Percentiles rank a stretch among this genome's conserved stretches.
These are phyloP conservation scores for Globisporangium paddicum DNA, from an alignment of 352 stramenopile species.

Conservation along the genomic window DNA sequence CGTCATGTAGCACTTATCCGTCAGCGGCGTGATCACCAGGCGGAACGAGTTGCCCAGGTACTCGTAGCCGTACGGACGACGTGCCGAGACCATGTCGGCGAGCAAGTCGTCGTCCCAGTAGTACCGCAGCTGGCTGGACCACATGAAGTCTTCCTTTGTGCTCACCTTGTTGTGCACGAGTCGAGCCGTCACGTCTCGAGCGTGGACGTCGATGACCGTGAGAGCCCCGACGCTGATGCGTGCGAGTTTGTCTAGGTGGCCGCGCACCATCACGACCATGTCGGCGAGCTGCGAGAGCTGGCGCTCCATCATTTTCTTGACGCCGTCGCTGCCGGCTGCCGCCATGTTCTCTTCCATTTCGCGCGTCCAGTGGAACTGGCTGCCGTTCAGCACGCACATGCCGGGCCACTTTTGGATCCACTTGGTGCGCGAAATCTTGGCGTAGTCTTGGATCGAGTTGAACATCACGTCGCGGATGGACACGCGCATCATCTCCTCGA, in stretches of 20 bases:
- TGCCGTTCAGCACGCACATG: conserved; percentile 94
- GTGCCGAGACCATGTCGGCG: conserved; percentile 90
- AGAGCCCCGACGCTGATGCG: conserved; percentile 91
- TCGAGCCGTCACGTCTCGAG: conserved; percentile 89
- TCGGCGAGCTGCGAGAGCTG: conserved; percentile 90
- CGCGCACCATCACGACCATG: conserved; percentile 93
- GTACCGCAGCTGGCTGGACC: conserved; percentile 93
- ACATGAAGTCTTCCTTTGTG: conserved; percentile 92
- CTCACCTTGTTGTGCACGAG: conserved; percentile 83
- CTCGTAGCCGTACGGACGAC: conserved; percentile 92
- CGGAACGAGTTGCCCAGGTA: conserved; percentile 94
- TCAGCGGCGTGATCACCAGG: conserved; percentile 93
- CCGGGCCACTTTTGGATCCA: conserved; percentile 95
- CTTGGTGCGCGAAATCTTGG: conserved; percentile 82
- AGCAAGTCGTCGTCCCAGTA: conserved; percentile 89
- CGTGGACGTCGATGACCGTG: conserved; percentile 95
- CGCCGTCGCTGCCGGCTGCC: conserved; percentile 71
- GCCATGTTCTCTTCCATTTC: conserved; percentile 91
- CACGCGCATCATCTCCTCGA: conserved; percentile 91
- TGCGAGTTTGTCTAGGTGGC: conserved; percentile 86
- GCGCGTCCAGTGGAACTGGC: conserved; percentile 93
- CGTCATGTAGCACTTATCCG: conserved; percentile 95
- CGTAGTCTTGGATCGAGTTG: conserved; percentile 90
- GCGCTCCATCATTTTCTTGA: conserved; percentile 89
- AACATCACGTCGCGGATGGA: conserved; percentile 92